Percentiles rank a stretch among this genome's conserved stretches.
Evolutionary conservation across 768 basidiomycete genomes (phyloP).

Genomic region (Porpolomopsis calyptriformis): DNA sequence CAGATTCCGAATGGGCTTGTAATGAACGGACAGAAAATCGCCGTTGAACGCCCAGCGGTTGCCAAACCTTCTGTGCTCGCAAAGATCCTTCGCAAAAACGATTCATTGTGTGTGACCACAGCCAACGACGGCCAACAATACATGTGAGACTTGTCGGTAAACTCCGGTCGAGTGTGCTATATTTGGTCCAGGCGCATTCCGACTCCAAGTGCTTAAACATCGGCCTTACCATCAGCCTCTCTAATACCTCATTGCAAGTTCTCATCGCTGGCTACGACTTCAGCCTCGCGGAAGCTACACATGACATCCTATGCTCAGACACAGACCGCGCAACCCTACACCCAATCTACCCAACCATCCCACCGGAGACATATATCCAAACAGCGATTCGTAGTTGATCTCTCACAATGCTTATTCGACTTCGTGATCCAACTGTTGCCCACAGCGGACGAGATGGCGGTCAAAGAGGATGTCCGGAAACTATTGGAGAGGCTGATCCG

Average conservation of each 20-base stretch:
- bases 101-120: too few species aligned
- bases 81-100: too few species aligned
- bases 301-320: conserved; percentile 34
- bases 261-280: neutral
- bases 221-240: neutral
- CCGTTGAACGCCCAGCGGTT: too few species aligned
- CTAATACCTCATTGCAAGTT: too few species aligned
- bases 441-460: conserved; percentile 77
- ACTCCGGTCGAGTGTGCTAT: neutral
- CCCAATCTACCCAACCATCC: conserved; percentile 14
- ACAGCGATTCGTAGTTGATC: conserved; percentile 64
- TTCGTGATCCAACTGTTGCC: conserved; percentile 90
- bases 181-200: neutral
- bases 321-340: conserved; percentile 27
- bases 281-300: neutral
- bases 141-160: neutral
- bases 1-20: too few species aligned
- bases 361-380: conserved; percentile 35
- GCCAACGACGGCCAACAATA: too few species aligned
- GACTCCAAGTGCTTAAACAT: neutral
- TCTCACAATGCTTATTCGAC: conserved; percentile 86
- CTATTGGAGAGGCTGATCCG: conserved; percentile 91
- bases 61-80: too few species aligned
- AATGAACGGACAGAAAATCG: too few species aligned
- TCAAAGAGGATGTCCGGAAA: conserved; percentile 94